These are phyloP conservation scores for Clarireedia homoeocarpa DNA, from an alignment of 2,329 filamentous ascomycete genomes.

Conservation along the genomic window DNA sequence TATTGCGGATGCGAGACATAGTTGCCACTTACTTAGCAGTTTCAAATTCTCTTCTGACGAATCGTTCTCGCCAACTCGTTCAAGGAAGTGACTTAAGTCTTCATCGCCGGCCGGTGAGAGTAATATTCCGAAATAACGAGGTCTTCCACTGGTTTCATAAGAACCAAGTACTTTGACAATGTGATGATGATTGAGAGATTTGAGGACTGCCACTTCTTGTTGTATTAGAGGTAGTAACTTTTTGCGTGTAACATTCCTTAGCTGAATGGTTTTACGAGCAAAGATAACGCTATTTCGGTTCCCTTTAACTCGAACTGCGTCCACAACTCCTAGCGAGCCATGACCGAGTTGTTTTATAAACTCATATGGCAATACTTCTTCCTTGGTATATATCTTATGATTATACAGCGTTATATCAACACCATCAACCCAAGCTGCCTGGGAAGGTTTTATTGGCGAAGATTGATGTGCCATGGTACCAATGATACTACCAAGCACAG, in stretches of 20 bases:
- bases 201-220: constrained; percentile 13
- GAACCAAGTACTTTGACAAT: constrained; percentile 14
- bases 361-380: constrained; percentile 7
- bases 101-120: constrained; percentile 15
- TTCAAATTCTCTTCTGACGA: constrained; percentile 11
- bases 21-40: constrained; percentile 9
- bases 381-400: constrained; percentile 10
- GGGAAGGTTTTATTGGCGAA: not conserved
- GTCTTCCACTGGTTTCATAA: constrained; percentile 14
- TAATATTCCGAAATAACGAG: constrained; percentile 14
- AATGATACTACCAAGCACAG: no score
- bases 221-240: constrained; percentile 14
- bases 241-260: constrained; percentile 13
- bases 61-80: constrained; percentile 13
- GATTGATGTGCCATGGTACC: no score
- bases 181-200: constrained; percentile 11
- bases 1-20: constrained; percentile 15
- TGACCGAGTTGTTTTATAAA: constrained; percentile 14
- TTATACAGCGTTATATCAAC: constrained; percentile 1
- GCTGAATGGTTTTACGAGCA: constrained; percentile 14
- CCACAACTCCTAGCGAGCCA: constrained; percentile 14
- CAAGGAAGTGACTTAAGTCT: constrained; percentile 15
- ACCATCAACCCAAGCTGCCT: not conserved
- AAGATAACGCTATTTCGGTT: not conserved
- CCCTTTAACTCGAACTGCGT: constrained; percentile 9